phyloP scores from a whole-genome alignment of 164 flowering plant genomes.

The Cinnamomum chago region DNA sequence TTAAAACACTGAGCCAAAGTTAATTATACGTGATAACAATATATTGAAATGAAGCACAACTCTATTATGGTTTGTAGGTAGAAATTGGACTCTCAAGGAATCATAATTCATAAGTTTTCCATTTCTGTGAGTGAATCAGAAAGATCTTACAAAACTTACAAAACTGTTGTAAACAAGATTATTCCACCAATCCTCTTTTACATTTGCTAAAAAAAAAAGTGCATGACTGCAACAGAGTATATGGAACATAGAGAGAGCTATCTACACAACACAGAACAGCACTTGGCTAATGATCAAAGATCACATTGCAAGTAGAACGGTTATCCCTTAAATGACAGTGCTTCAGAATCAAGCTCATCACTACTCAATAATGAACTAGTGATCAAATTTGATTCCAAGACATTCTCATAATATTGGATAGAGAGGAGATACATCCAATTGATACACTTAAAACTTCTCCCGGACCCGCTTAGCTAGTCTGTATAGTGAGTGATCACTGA shows the following conservation, averaged over 20 bases:
- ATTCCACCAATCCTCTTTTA: too few species aligned
- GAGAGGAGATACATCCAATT: not conserved
- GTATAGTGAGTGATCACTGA: slow-evolving; percentile 37
- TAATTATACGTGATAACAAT: too few species aligned
- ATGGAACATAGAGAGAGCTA: not conserved
- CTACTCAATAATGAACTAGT: not conserved
- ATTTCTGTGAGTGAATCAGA: too few species aligned
- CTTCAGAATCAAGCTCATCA: not conserved
- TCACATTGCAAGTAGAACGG: not conserved
- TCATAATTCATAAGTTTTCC: too few species aligned
- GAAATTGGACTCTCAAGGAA: too few species aligned
- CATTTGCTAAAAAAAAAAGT: not conserved
- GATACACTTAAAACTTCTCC: slow-evolving; percentile 21
- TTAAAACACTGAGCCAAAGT: too few species aligned
- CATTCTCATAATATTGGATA: not conserved
- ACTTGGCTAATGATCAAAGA: not conserved
- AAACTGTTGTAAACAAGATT: too few species aligned
- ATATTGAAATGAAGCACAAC: too few species aligned
- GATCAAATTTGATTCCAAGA: not conserved
- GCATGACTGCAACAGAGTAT: not conserved
- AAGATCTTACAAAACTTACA: too few species aligned
- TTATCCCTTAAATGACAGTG: too few species aligned
- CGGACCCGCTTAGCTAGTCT: slow-evolving; percentile 45
- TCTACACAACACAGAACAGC: not conserved
- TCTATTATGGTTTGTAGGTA: too few species aligned